phyloP scores from a whole-genome alignment of 2,329 filamentous ascomycete species.

The Cyphellophora attinorum region DNA sequence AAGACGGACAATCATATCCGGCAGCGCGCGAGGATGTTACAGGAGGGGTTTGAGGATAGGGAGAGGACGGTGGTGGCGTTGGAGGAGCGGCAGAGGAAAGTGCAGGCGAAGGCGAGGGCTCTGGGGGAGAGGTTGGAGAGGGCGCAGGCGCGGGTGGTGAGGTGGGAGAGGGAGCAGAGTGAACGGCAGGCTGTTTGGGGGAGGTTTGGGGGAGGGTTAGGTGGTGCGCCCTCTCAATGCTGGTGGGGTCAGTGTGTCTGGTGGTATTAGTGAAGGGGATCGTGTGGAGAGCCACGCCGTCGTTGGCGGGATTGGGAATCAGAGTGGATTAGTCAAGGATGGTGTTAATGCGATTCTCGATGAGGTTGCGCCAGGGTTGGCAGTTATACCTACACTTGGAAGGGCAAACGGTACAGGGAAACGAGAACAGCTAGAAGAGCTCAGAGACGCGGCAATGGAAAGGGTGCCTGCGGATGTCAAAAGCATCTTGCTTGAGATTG shows the following conservation, averaged over 20 bases:
- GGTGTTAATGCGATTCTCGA: no score
- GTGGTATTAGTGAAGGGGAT: no score
- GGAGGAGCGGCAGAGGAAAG: slow-evolving; percentile 29
- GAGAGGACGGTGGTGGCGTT: slow-evolving; percentile 26
- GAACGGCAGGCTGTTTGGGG: slow-evolving; percentile 19
- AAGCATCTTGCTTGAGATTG: slow-evolving; percentile 7
- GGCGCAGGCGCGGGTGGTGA: slow-evolving; percentile 29
- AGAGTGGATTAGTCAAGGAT: no score
- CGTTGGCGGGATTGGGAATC: no score
- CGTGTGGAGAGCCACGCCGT: no score
- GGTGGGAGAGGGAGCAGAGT: slow-evolving; percentile 32
- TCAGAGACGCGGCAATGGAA: slow-evolving; percentile 3
- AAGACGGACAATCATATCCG: slow-evolving; percentile 27
- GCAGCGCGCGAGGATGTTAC: slow-evolving; percentile 27
- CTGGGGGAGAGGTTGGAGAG: slow-evolving; percentile 29
- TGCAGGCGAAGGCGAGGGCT: slow-evolving; percentile 24
- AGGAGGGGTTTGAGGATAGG: slow-evolving; percentile 28
- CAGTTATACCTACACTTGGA: slow-evolving; percentile 10
- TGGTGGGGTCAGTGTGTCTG: no score
- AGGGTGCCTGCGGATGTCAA: slow-evolving; percentile 3
- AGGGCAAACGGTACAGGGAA: no score
- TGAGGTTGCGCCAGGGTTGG: slow-evolving; percentile 7
- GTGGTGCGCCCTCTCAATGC: no score
- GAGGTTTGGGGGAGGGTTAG: slow-evolving; percentile 8
- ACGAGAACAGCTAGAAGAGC: no score